Percentiles rank a stretch among this genome's conserved stretches.
phyloP scores from a whole-genome alignment of 1,139 yeast genomes.

The Hemisphaericaspora xylofermentans region DNA sequence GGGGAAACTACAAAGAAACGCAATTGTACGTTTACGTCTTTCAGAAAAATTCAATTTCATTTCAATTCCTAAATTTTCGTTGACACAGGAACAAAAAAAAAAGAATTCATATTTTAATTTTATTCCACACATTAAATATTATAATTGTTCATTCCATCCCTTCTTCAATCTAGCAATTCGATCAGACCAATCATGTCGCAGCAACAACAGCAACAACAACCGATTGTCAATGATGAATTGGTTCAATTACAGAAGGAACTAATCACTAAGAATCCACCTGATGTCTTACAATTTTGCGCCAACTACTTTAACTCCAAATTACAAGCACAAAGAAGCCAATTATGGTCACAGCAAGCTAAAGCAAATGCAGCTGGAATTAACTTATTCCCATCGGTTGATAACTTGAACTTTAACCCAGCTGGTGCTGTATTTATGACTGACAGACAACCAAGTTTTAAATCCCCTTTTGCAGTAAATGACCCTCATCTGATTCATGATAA shows the following conservation, averaged over 20 bases:
- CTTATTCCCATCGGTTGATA: constrained; percentile 44
- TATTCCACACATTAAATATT: background rate
- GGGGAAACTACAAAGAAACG: no score
- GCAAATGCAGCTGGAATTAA: constrained; percentile 55
- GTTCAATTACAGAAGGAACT: constrained; percentile 64
- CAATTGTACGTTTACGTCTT: no score
- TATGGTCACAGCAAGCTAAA: constrained; percentile 52
- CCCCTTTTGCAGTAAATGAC: constrained; percentile 61
- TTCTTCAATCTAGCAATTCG: no score
- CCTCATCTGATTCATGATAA: constrained; percentile 55
- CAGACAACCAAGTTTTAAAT: constrained; percentile 55
- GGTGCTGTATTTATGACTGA: constrained; percentile 21
- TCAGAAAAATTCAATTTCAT: no score
- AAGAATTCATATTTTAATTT: background rate
- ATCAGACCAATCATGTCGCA: constrained; percentile 4
- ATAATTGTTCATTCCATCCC: background rate
- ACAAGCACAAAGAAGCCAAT: constrained; percentile 56
- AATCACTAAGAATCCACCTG: constrained; percentile 60
- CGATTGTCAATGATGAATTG: constrained; percentile 46
- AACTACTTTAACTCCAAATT: constrained; percentile 64
- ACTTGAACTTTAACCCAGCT: constrained; percentile 26
- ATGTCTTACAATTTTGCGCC: constrained; percentile 73
- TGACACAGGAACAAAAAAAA: background rate
- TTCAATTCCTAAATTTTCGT: background rate
- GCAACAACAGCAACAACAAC: constrained; percentile 8